Evolutionary conservation across 208 protist genomes (phyloP), one percentile per base, ranked within the genome.

Genomic region (Leishmania amazonensis): DNA sequence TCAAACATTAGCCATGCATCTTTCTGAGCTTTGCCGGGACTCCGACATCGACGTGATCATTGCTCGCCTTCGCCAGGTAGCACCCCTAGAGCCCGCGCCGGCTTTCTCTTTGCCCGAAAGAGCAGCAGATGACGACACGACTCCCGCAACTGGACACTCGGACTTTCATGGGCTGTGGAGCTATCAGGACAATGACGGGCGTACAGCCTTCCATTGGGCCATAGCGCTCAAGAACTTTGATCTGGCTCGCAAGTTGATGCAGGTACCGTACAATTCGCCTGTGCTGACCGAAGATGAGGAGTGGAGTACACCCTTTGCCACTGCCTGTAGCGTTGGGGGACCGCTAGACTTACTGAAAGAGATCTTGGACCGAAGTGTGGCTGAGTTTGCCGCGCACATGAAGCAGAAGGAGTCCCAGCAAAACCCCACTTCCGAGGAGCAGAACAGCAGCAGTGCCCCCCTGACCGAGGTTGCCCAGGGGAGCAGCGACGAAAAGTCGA

Each of bases 151-250:
- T 35, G 42, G 78, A 21, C 57, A 7, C 51, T 11, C 83, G 68
- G 38, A 92, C 75, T 38, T 90, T 51, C 60, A 77, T 58, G 90
- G 89, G 21, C 74, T 96, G 28, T 96, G 90, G 92, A 87, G 90
- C 28, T 94, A 92, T 76, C 93, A 83, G 21, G 96, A 98, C 65
- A 90, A 74, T 53, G 96, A 98, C 71, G 96, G 94, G n/a, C 89
- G 96, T 76, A 97, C 96, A 5, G 91, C 94, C 1, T 87, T 97
- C 31, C 96, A 98, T 81, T 98, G 96, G 96, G 92, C 96, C 0
- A 75, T 97, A 5, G 91, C 94, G 9, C 81, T 97, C 67, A 84
- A 88, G 72, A 96, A 96, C 86, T 97, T 91, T 58, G 87, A 87
- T 0, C 80, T 98, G 35, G 94, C 91, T 5, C 81, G 28, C 11